These are phyloP conservation scores for Pestalotiopsis fici DNA, from an alignment of 2,329 filamentous ascomycete genomes.

Conservation along the genomic window DNA sequence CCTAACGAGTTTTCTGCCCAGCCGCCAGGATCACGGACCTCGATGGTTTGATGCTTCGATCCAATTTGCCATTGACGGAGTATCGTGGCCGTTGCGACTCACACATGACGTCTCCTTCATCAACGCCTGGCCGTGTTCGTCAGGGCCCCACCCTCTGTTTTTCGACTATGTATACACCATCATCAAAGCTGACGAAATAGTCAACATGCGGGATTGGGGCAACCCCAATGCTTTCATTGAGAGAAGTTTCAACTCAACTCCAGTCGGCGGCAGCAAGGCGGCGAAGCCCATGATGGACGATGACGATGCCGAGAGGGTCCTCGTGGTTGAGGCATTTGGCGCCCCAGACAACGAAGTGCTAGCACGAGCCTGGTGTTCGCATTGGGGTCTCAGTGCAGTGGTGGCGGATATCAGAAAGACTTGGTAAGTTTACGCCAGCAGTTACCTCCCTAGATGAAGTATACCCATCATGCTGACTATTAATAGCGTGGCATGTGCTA, in stretches of 20 bases:
- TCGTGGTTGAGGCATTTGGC: conserved; percentile 73
- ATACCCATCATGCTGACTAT: conserved; percentile 13
- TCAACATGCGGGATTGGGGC: conserved; percentile 68
- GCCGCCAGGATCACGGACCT: conserved; percentile 33
- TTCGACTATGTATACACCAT: conserved; percentile 67
- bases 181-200: conserved; percentile 64
- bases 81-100: conserved; percentile 64
- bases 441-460: neutral
- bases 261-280: conserved; percentile 20
- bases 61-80: conserved; percentile 64
- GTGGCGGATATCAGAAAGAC: conserved; percentile 70
- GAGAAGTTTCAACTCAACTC: conserved; percentile 21
- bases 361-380: conserved; percentile 74
- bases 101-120: conserved; percentile 68
- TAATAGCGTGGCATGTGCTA: conserved; percentile 68
- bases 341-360: conserved; percentile 76
- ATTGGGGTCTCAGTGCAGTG: conserved; percentile 72
- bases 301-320: conserved; percentile 63
- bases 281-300: conserved; percentile 28
- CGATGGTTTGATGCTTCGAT: conserved; percentile 61
- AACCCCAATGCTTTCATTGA: conserved; percentile 27
- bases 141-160: conserved; percentile 69
- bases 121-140: conserved; percentile 63
- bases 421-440: conserved; percentile 49
- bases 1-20: conserved; percentile 47